These are phyloP conservation scores for Plantago major DNA, from an alignment of 257 asterid genomes.

Conservation along the genomic window DNA sequence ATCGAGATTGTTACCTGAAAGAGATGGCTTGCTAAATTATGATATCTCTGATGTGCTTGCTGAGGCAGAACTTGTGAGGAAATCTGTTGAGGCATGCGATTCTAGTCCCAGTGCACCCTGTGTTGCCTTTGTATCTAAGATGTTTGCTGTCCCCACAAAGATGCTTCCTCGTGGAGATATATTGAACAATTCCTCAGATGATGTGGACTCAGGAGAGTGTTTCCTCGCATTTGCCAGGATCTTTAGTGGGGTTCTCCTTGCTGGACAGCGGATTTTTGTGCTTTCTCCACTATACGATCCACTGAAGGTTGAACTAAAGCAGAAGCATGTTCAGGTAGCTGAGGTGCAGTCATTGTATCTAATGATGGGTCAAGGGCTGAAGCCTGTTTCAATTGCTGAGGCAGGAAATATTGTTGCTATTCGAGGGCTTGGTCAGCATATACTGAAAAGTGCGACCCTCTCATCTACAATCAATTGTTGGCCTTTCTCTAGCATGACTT, in stretches of 20 bases:
- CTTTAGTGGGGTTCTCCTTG: conserved; percentile 75
- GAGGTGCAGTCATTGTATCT: conserved; percentile 71
- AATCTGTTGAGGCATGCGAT: conserved; percentile 76
- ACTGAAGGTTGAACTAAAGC: conserved; percentile 52
- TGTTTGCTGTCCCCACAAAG: conserved; percentile 84
- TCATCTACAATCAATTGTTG: conserved; percentile 73
- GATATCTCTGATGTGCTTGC: conserved; percentile 47
- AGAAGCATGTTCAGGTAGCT: conserved; percentile 83
- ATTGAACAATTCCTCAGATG: conserved; percentile 32
- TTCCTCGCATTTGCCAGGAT: conserved; percentile 95
- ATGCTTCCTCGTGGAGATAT: conserved; percentile 87
- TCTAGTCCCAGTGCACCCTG: conserved; percentile 65
- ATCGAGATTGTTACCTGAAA: conserved; percentile 73
- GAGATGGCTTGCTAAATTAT: conserved; percentile 33
- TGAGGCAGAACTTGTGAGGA: conserved; percentile 65
- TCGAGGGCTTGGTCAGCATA: conserved; percentile 87
- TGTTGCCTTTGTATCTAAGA: conserved; percentile 84
- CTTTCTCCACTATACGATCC: conserved; percentile 87
- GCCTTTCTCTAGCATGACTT: conserved; percentile 95
- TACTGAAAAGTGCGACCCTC: conserved; percentile 89
- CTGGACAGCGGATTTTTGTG: conserved; percentile 75
- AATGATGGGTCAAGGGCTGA: conserved; percentile 95
- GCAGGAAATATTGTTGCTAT: conserved; percentile 87
- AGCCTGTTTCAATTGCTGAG: conserved; percentile 66
- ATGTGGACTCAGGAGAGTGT: conserved; percentile 79